Base-by-base conservation (phyloP, 73 alveolate species). In the Symbiodinium natans region DNA sequence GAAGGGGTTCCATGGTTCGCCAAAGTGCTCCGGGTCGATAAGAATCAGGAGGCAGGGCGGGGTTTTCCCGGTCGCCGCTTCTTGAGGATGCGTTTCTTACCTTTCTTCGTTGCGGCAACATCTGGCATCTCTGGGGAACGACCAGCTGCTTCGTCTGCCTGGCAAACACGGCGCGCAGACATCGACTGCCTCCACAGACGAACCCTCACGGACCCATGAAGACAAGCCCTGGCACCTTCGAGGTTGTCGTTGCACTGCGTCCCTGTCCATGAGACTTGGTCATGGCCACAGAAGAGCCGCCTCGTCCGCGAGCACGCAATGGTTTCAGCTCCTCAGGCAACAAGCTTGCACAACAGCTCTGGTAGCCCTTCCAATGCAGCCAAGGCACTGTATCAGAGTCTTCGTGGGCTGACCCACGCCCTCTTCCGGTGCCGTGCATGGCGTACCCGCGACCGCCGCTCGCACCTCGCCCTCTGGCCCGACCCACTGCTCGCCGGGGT, bases 391-490 rank as follows among this genome's bases (percentile, higher is more conserved):
- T 34, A 1, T 63, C 82, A 34, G 82, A 63, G 31, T 63, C 82
- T 29, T 21, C 27, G 31, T 15, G 41, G 7, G 89, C 84, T 39
- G 68, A 7, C 83, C 94, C 94, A 25, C 84, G 94, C 36, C 82
- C 93, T 21, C 94, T 31, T 2, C 68, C 52, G 15, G 40, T 42
- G 0, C 68, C 94, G 19, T 13, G 56, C 25, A 21, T 36, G 2
- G 68, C 75, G 39, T 8, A 54, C 40, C 77, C 92, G 11, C 90
- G 71, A 9, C 88, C 88, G 21, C 74, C 73, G 19, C 54, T 27
- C 9, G n/a, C n/a, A 39, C 36, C 82, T n/a, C 11, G 11, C 11
- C 11, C 82, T 17, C 63, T 17, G n/a, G 41, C 31, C 23, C 25
- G 31, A 15, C 9, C 43, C 23, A 29, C 29, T 27, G 31, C 11